Evolutionary conservation across 164 flowering plant genomes (phyloP), one percentile per base, ranked within the genome.

Genomic region (Umbellularia californica): DNA sequence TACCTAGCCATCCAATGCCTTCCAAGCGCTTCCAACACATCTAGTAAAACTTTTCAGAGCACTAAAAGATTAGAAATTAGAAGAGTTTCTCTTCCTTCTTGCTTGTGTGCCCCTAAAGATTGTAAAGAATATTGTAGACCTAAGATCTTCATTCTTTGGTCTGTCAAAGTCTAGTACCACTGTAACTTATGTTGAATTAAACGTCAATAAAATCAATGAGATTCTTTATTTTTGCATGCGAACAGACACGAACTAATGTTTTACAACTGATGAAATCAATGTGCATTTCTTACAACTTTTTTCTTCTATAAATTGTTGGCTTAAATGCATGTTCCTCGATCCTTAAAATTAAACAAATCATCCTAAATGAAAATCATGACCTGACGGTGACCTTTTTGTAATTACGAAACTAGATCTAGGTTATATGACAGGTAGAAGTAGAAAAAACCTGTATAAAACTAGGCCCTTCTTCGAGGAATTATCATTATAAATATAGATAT

Each of bases 351-450:
- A 95, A 83, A 89, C 99, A 28, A 97, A 95, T 83, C 91, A 95
- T 70, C 94, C 99, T 12, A 93, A 93, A 77, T 95, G 97, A 83
- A 95, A 87, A 84, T 90, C 99, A 28, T 89, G 99, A 47, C 95
- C 99, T 69, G 99, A 95, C 80, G 84, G 93, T 77, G 97, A 97
- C 79, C 97, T 95, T 83, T 93, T 97, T 74, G 97, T 94, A 9
- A 95, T 95, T 58, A 95, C 99, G 17, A 97, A 95, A 83, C 88
- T 95, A 77, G 97, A 92, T 82, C 99, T 97, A 1, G 99, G 99
- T 65, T 95, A 95, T 69, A 95, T 95, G 73, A 95, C 99, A 75
- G 97, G 28, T 27, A 27, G 28, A 27, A 27, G 99, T 87, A 81
- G 35, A n/a, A n/a, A n/a, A n/a, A 30, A 28, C 58, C 17, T 51